Percentiles rank a stretch among this genome's conserved stretches.
Conservation (phyloP, 352 stramenopile species). For the Phytophthora niederhauseri region DNA sequence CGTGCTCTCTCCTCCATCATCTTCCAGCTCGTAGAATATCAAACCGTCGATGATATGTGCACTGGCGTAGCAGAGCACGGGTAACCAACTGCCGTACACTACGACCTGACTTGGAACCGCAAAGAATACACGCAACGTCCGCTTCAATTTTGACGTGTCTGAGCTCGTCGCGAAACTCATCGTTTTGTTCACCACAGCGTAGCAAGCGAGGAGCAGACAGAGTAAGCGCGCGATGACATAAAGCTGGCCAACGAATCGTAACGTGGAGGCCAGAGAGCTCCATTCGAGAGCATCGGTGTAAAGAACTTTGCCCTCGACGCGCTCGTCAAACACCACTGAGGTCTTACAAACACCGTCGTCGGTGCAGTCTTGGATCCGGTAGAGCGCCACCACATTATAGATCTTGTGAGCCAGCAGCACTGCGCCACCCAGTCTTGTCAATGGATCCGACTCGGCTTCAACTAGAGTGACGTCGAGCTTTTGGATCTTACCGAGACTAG, state of each 20-base stretch:
- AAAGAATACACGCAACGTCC: conserved; percentile 47
- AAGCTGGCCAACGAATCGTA: conserved; percentile 52
- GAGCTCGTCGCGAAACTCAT: not conserved
- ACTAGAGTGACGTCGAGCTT: conserved; percentile 56
- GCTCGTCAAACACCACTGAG: conserved; percentile 42
- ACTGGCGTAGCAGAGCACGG: conserved; percentile 52
- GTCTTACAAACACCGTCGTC: conserved; percentile 33
- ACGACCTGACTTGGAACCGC: conserved; percentile 54
- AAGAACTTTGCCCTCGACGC: conserved; percentile 54
- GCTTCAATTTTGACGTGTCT: conserved; percentile 12
- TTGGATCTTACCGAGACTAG: conserved; percentile 24
- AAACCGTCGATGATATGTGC: conserved; percentile 57
- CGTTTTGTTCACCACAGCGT: conserved; percentile 27
- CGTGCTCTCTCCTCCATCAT: conserved; percentile 40
- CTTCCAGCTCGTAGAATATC: conserved; percentile 59
- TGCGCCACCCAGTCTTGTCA: conserved; percentile 51
- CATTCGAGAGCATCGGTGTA: conserved; percentile 64
- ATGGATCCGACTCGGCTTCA: conserved; percentile 54
- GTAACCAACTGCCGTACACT: conserved; percentile 60
- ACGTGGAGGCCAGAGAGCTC: conserved; percentile 48
- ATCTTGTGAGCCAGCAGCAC: conserved; percentile 61
- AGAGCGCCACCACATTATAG: conserved; percentile 56
- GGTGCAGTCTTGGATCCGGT: conserved; percentile 43
- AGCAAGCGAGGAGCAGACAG: conserved; percentile 41
- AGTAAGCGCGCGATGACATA: conserved; percentile 50